These are phyloP conservation scores for Nemania sp. DNA, from an alignment of 2,329 filamentous ascomycete species.

Conservation along the genomic window DNA sequence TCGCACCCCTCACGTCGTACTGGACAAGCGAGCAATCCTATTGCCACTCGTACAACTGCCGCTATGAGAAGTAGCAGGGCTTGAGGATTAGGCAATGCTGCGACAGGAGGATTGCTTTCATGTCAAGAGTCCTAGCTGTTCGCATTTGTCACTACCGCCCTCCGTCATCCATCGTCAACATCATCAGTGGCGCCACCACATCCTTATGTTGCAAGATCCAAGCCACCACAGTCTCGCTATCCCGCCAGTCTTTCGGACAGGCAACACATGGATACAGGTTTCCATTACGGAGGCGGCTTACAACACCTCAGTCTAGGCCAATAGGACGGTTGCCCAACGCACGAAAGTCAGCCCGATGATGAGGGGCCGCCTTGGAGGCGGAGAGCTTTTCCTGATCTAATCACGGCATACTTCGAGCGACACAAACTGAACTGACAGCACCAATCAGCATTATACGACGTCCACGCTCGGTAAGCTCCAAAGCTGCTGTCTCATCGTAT, in stretches of 20 bases:
- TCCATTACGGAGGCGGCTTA: background rate
- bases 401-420: slow-evolving; percentile 8
- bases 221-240: background rate
- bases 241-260: background rate
- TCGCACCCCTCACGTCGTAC: no score
- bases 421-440: background rate
- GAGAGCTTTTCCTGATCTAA: slow-evolving; percentile 17
- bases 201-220: background rate
- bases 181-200: background rate
- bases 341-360: background rate
- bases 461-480: background rate
- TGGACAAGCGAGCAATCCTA: no score
- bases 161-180: background rate
- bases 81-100: no score
- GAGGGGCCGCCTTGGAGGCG: slow-evolving; percentile 10
- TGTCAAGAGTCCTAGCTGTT: background rate
- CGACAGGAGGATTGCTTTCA: background rate
- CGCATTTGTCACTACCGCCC: no score
- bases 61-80: no score
- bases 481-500: slow-evolving; percentile 1
- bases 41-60: no score
- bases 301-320: background rate
- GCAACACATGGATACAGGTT: background rate
- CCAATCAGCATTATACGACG: background rate
- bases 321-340: slow-evolving; percentile 3